Base-by-base conservation (phyloP, 2,329 filamentous ascomycete genomes). In the Sporothrix humicola region DNA sequence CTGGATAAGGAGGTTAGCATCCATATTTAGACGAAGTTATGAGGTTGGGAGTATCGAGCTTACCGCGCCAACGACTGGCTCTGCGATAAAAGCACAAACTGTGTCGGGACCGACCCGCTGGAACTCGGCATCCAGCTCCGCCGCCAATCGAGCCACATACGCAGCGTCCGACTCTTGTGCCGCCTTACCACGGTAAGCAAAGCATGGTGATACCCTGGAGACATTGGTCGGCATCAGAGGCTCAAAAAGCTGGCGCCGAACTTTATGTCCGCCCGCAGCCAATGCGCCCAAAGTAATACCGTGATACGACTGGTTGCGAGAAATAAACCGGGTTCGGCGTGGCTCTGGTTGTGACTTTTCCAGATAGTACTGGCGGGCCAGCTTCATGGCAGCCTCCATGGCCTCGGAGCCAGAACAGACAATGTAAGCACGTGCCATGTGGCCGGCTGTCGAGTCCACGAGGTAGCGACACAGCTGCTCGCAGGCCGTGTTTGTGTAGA, bases 51-150 rank as follows among this genome's bases (percentile, higher is more conserved):
- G 54, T 9, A 23, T 10, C 44, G 23, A 3, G 80, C 83, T 81
- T 85, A 92, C 90, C 48, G 92, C 91, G 2, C 92, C 92, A 15
- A 92, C 91, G 0, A 95, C 86, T 0, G 92, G 90, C 80, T 95
- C 92, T 0, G 90, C 90, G 31, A 94, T 85, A 77, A 95, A 93
- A 0, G 90, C 92, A 71, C 89, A 91, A 0, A 94, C 90, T 0
- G 84, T 91, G 0, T 89, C 84, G 0, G 91, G 87, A 0, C 91
- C 92, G 0, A 93, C 79, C 1, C 85, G 81, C 74, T 86, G 83
- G 75, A 95, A 93, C 76, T 92, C 90, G 1, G 82, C 84, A 8
- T 93, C 91, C 1, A 95, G 83, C 78, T 94, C 91, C 3, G 85
- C 80, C 0, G 88, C 87, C 10, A 93, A 83, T 20, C 89, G 84